phyloP scores from a whole-genome alignment of 2,329 filamentous ascomycete genomes.

The Plectosphaerella sp. region DNA sequence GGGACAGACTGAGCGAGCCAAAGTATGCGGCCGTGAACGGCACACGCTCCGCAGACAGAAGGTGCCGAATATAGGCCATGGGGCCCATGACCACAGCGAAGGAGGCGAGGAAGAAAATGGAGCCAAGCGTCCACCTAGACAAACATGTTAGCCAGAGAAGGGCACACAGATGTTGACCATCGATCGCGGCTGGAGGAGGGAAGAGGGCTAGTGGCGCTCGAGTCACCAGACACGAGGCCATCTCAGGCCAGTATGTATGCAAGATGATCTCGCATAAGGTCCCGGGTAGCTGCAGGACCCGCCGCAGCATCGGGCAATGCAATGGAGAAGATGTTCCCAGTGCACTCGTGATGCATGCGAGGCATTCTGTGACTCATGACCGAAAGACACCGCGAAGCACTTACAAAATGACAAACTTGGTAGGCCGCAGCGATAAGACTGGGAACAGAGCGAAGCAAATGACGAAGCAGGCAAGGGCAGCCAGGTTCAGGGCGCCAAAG shows the following conservation, averaged over 20 bases:
- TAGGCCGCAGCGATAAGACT: constrained; percentile 71
- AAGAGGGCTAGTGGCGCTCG: background rate
- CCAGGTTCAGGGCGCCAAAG: constrained; percentile 87
- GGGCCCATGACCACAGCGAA: constrained; percentile 96
- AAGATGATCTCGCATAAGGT: background rate
- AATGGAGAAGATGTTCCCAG: too few relatives aligned
- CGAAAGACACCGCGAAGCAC: constrained; percentile 34
- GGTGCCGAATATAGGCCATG: constrained; percentile 74
- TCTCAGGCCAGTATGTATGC: background rate
- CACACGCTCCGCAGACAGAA: constrained; percentile 76
- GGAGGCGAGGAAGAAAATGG: constrained; percentile 81
- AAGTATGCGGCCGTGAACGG: constrained; percentile 96
- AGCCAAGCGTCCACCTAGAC: constrained; percentile 88
- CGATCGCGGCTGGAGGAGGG: background rate
- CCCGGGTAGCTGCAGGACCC: background rate
- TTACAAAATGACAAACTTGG: constrained; percentile 97
- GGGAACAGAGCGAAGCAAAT: constrained; percentile 90
- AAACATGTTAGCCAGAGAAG: constrained; percentile 21
- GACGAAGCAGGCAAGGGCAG: constrained; percentile 86
- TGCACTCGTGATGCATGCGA: too few relatives aligned
- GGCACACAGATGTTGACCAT: too few relatives aligned
- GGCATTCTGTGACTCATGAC: too few relatives aligned
- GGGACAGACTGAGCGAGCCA: constrained; percentile 81
- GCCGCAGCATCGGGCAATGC: background rate
- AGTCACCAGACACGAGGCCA: background rate